phyloP scores from a whole-genome alignment of 2,329 filamentous ascomycete genomes.

The Phialocephala sp. region DNA sequence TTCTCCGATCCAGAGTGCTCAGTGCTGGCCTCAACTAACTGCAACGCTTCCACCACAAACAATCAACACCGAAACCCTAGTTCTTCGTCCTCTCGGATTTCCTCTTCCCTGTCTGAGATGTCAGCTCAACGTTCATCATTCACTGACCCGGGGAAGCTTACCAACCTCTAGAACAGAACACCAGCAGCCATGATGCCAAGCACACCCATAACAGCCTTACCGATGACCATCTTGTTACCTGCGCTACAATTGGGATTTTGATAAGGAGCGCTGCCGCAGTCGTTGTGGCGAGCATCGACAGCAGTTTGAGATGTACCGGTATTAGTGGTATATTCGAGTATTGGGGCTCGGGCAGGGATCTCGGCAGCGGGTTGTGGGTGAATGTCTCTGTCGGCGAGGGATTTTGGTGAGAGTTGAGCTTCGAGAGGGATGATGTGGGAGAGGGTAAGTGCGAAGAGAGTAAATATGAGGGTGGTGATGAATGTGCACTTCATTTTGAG shows the following conservation, averaged over 20 bases:
- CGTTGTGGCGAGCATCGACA: not conserved
- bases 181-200: not conserved
- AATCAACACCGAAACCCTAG: too few species aligned
- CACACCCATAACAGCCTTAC: not conserved
- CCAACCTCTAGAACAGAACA: not conserved
- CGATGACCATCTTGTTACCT: not conserved
- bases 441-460: not conserved
- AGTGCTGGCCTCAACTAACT: too few species aligned
- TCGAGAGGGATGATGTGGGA: not conserved
- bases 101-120: too few species aligned
- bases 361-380: not conserved
- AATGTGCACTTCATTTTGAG: slow-evolving; percentile 7
- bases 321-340: too few species aligned
- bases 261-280: not conserved
- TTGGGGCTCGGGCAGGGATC: not conserved
- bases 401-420: not conserved
- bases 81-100: too few species aligned
- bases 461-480: not conserved
- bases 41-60: too few species aligned
- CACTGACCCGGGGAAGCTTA: not conserved
- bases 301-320: not conserved
- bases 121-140: too few species aligned
- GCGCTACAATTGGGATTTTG: not conserved
- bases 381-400: not conserved
- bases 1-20: too few species aligned